phyloP scores from a whole-genome alignment of 1,284 basidiomycete species.

The Microbotryomycetes sp. region DNA sequence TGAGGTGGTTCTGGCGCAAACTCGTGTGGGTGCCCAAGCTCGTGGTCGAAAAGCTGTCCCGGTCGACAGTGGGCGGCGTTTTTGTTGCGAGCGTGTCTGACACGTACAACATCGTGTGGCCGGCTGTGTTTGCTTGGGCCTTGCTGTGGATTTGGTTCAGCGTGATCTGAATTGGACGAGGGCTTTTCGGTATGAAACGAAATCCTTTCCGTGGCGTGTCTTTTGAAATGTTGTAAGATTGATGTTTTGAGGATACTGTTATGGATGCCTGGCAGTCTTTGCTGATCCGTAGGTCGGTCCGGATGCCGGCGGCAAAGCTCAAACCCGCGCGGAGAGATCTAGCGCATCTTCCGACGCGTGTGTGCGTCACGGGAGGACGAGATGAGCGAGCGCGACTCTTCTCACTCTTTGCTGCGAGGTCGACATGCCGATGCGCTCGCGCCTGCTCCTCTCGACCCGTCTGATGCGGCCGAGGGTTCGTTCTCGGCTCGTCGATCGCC shows the following conservation, averaged over 20 bases:
- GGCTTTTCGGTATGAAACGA: too few species aligned
- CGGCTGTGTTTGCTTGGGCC: slow-evolving; percentile 6
- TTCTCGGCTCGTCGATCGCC: background rate
- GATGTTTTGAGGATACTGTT: too few species aligned
- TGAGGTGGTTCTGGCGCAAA: background rate
- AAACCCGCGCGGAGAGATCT: too few species aligned
- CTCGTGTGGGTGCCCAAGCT: background rate
- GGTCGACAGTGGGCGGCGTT: slow-evolving; percentile 2
- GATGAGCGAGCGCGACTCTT: too few species aligned
- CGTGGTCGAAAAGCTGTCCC: background rate
- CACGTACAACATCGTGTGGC: slow-evolving; percentile 1
- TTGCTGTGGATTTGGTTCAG: slow-evolving; percentile 8
- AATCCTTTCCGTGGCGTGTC: too few species aligned
- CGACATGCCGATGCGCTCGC: slow-evolving; percentile 14
- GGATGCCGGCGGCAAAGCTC: too few species aligned
- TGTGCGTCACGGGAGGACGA: too few species aligned
- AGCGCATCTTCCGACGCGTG: too few species aligned
- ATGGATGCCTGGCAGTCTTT: too few species aligned
- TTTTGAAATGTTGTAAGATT: too few species aligned
- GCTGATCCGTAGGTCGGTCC: too few species aligned
- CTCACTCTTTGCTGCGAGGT: background rate
- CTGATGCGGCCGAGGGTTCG: background rate
- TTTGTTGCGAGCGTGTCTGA: slow-evolving; percentile 3
- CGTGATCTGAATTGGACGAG: background rate
- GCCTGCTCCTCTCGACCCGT: slow-evolving; percentile 14